Base-by-base conservation (phyloP, 2,329 filamentous ascomycete species). In the Aspergillus calidoustus region DNA sequence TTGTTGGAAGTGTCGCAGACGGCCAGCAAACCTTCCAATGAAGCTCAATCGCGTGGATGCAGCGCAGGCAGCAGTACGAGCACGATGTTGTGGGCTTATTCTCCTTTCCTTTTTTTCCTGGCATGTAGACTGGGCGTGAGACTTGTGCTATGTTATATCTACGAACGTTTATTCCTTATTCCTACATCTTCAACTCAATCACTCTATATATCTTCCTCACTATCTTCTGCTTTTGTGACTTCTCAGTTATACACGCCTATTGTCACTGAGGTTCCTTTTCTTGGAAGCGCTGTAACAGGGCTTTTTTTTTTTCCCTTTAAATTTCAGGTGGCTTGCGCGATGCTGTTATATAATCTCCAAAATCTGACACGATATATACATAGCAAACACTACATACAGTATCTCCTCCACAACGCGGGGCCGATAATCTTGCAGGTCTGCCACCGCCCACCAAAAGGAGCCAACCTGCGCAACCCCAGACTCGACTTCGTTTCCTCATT, bases 1-100 rank as follows among this genome's bases (percentile, higher is more conserved):
- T 74, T 25, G 68, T 73, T 25, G 65, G 73, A 28, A 69, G 71
- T 13, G 63, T 65, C 22, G 67, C 59, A 25, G 68, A 69, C 25
- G 66, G 63, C 22, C 62, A 69, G 25, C 71, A 71, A 65, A 53
- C 60, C 31, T 75, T 71, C 63, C 69, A 71, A 66, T 74, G 67
- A 63, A 49, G 49, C 46, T 57, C 44, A 63, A 62, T 63, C 52
- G 55, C 43, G 56, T 55, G 58, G 59, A 61, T 57, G 54, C 58
- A 34, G 62, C 59, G 59, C 61, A 59, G 59, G 61, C 31, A 60
- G 61, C 59, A 61, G 61, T 66, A 58, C 54, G 54, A 60, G 50
- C 61, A 67, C 64, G 66, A 67, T 64, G 58, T 63, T 54, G 60
- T 67, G 64, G 59, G 56, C 60, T 41, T 65, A 61, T 62, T 64